Evolutionary conservation across 2,329 filamentous ascomycete genomes (phyloP), one percentile per base, ranked within the genome.

Genomic region (Coniochaeta sp.): DNA sequence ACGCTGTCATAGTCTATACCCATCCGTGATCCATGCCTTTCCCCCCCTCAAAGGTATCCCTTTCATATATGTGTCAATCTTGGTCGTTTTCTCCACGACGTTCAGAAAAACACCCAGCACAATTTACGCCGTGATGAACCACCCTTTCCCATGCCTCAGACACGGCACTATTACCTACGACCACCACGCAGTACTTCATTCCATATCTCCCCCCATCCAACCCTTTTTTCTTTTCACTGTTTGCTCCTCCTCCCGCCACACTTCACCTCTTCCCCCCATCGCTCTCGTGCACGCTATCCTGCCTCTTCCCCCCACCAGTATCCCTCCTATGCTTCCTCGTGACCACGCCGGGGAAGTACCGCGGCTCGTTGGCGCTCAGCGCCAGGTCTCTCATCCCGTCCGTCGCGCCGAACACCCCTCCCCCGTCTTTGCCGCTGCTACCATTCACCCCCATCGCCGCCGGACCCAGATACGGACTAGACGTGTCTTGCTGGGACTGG

Each of bases 321-420:
- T 69, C 71, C 49, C 65, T 73, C 49, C 74, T 68, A 47, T 70
- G 70, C 61, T 74, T 74, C 51, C 77, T 69, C 14, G 75, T 74
- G 42, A 90, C 77, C 28, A 91, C 77, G 0, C 87, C 87, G 0
- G 87, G 87, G 57, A 89, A 87, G 56, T 89, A 82, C 56, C 76
- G 78, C 10, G 86, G 87, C 64, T 89, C 86, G 46, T 69, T 64
- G 20, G 54, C 56, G 28, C 56, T 58, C 28, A 60, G 53, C 18
- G 64, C 57, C 30, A 54, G 20, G n/a, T 60, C 57, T 20, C 51
- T 27, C 58, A 69, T 63, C 27, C 65, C 61, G 50, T 74, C 68
- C 7, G 68, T 60, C 16, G 33, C 13, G 68, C 66, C 69, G 70
- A 18, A 64, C 56, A n/a, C 63, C 59, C n/a, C n/a, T n/a, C n/a